Percentiles rank a stretch among this genome's conserved stretches.
These are phyloP conservation scores for Insectozyma bohioensis DNA, from an alignment of 1,139 yeast genomes.

Conservation along the genomic window DNA sequence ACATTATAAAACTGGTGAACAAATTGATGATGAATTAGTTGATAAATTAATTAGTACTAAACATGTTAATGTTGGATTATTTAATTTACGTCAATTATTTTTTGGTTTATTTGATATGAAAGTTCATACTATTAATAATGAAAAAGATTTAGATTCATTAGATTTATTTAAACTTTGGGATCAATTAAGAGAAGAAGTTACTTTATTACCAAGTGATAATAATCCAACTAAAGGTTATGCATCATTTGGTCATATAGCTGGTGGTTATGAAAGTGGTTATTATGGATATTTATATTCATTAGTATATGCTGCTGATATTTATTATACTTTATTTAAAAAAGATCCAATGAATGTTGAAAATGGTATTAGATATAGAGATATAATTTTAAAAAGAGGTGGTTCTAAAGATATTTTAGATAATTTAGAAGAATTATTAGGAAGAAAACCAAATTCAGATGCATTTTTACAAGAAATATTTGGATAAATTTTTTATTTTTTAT, in stretches of 20 bases:
- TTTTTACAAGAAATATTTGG: conserved; percentile 59
- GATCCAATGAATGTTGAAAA: conserved; percentile 64
- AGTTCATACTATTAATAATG: conserved; percentile 55
- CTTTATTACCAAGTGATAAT: conserved; percentile 57
- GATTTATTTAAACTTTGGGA: conserved; percentile 64
- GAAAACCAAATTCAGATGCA: conserved; percentile 72
- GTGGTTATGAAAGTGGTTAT: conserved; percentile 84
- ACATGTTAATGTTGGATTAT: conserved; percentile 73
- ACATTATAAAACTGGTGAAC: conserved; percentile 64
- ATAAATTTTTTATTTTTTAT: conserved; percentile 2
- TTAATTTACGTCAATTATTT: conserved; percentile 71
- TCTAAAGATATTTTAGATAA: conserved; percentile 66
- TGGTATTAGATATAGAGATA: conserved; percentile 70
- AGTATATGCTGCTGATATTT: conserved; percentile 84
- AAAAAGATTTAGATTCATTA: conserved; percentile 36
- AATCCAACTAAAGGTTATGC: conserved; percentile 63
- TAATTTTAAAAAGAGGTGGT: conserved; percentile 71
- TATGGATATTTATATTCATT: conserved; percentile 85
- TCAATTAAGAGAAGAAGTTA: conserved; percentile 54
- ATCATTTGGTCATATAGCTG: conserved; percentile 80
- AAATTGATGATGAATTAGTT: conserved; percentile 58
- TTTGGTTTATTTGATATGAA: conserved; percentile 77
- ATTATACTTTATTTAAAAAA: conserved; percentile 63
- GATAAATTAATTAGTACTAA: conserved; percentile 63
- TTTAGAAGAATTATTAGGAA: conserved; percentile 66